phyloP scores from a whole-genome alignment of 2,329 filamentous ascomycete genomes.

The Mollisiaceae sp. region DNA sequence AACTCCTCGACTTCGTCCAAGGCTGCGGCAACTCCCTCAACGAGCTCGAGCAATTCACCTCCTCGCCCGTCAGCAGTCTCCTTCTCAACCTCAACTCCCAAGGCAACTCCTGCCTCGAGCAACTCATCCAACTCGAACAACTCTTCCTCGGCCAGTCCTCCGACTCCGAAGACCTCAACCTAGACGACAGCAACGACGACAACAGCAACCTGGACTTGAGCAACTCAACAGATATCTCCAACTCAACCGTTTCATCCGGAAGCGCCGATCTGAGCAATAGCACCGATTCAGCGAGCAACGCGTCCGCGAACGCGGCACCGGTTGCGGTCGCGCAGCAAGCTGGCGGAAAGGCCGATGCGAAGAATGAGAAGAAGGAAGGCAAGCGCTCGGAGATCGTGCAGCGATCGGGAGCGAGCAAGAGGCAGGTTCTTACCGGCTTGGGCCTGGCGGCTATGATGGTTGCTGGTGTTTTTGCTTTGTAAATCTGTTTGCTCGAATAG shows the following conservation, averaged over 20 bases:
- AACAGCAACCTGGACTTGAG: background rate
- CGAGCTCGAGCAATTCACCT: constrained; percentile 1
- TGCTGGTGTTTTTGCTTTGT: constrained; percentile 15
- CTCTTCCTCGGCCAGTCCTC: background rate
- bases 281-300: background rate
- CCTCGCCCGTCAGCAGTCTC: background rate
- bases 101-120: background rate
- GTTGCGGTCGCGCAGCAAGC: background rate
- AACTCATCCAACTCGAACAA: background rate
- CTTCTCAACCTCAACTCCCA: background rate
- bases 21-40: constrained; percentile 9
- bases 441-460: constrained; percentile 7
- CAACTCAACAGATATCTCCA: background rate
- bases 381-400: constrained; percentile 9
- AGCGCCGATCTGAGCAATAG: background rate
- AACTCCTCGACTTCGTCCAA: constrained; percentile 13
- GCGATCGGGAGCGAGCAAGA: constrained; percentile 3
- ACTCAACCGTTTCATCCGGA: background rate
- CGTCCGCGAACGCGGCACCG: background rate
- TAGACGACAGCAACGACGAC: too few species aligned
- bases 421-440: constrained; percentile 2
- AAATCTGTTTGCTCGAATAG: background rate
- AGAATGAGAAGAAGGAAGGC: background rate
- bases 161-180: background rate
- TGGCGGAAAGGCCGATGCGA: background rate